Percentiles rank a stretch among this genome's conserved stretches.
Conservation (phyloP, 73 alveolate species). For the Paramecium octaurelia region DNA sequence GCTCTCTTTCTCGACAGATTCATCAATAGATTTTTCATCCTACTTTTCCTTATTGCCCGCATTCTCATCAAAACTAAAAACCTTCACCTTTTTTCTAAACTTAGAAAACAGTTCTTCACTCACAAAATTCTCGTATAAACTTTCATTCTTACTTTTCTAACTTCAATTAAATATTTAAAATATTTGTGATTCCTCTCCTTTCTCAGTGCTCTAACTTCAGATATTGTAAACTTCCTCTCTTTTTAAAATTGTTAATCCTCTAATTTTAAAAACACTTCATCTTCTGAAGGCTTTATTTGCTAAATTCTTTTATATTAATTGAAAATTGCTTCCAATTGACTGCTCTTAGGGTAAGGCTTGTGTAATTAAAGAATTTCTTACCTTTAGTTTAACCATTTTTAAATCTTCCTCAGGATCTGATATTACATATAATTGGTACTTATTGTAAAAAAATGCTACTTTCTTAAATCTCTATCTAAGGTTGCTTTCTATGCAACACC, state of each 20-base stretch:
- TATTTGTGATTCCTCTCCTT: neutral
- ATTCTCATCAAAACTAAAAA: neutral
- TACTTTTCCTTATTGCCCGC: neutral
- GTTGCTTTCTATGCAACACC: neutral
- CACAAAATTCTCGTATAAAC: neutral
- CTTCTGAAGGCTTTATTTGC: neutral
- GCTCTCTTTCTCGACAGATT: neutral
- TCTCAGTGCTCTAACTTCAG: neutral
- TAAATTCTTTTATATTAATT: neutral
- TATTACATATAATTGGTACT: neutral
- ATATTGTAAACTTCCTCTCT: neutral
- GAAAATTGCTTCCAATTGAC: neutral
- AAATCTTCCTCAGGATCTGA: neutral
- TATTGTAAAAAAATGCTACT: neutral
- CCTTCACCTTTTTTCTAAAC: neutral
- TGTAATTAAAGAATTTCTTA: neutral
- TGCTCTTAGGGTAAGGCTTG: neutral
- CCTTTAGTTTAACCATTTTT: neutral
- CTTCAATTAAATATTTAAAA: neutral
- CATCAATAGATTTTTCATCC: neutral
- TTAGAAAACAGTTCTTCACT: neutral
- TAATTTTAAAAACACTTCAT: neutral
- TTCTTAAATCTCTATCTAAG: neutral
- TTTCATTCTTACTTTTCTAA: neutral
- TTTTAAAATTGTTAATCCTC: neutral